Conservation (phyloP, 306 rosid genomes). For the Pyrus communis region DNA sequence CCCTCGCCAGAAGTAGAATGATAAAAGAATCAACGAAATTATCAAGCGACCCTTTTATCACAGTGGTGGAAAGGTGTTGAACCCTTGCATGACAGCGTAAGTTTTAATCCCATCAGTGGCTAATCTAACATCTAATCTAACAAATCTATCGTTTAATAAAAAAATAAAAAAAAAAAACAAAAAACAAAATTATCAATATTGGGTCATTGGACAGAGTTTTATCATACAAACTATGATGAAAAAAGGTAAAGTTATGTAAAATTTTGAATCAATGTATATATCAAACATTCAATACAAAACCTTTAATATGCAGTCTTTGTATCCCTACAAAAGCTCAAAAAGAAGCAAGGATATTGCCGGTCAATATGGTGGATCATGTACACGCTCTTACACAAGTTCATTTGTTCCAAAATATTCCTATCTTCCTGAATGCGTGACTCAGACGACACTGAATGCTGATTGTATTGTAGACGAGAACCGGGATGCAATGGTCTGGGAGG, state of each 20-base stretch:
- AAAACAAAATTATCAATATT: too few relatives aligned
- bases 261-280: background rate
- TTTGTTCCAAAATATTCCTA: slow-evolving; percentile 12
- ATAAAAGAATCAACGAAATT: too few relatives aligned
- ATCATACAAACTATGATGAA: background rate
- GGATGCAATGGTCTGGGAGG: slow-evolving; percentile 72
- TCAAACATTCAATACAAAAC: slow-evolving; percentile 20
- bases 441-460: slow-evolving; percentile 78
- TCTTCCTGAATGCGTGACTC: slow-evolving; percentile 19
- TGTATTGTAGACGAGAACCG: slow-evolving; percentile 73
- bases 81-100: too few relatives aligned
- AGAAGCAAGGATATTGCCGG: slow-evolving; percentile 14
- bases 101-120: too few relatives aligned
- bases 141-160: too few relatives aligned
- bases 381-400: slow-evolving; percentile 31
- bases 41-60: too few relatives aligned
- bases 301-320: slow-evolving; percentile 25
- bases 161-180: too few relatives aligned
- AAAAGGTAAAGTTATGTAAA: background rate
- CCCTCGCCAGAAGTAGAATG: too few relatives aligned
- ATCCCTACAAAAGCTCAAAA: slow-evolving; percentile 23
- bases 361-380: slow-evolving; percentile 40
- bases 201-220: background rate
- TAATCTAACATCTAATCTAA: too few relatives aligned
- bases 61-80: too few relatives aligned